Base-by-base conservation (phyloP, 2,329 filamentous ascomycete genomes). In the Neonectria neomacrospora region DNA sequence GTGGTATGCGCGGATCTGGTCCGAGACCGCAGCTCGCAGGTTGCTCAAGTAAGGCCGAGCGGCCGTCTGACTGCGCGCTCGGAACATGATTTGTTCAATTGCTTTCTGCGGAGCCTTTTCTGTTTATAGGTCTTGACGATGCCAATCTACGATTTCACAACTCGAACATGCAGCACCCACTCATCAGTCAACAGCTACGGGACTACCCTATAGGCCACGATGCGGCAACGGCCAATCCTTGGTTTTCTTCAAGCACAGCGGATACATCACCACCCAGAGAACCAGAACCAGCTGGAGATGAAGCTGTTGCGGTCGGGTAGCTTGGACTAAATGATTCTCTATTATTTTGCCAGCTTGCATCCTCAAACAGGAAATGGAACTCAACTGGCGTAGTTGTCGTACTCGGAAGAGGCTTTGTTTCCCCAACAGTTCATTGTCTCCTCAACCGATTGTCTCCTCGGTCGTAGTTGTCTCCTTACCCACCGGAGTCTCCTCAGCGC, bases 1-100 rank as follows among this genome's bases (percentile, higher is more conserved):
- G 65, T 82, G 80, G 80, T 83, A 83, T 52, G 67, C 80, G 8
- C 64, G 81, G 3, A 65, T 82, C 16, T 77, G 75, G 77, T 73
- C 77, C 26, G 79, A 78, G 64, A 79, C 78, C 5, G 80, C 71
- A 0, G 76, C 79, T 2, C 76, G 79, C 70, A 78, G 65, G 61
- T 72, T 82, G 54, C 70, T 77, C 1, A 77, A 76, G 67, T 77
- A 32, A 32, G 28, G 11, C 10, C 26, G 51, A 50, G 18, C 20
- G 28, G 20, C 18, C 10, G 11, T 12, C 11, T 7, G 28, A 4
- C 47, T 34, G 28, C 18, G n/a, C 28, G 18, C 14, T 20, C n/a
- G 11, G n/a, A 14, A 50, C 18, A 32, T 32, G 47, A 32, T 32
- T 30, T 50, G n/a, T n/a, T 50, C n/a, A 18, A 32, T 32, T 50